Percentiles rank a stretch among this genome's conserved stretches.
Evolutionary conservation across 2,329 filamentous ascomycete species (phyloP).

Genomic region (Reticulascus tulasneorum): DNA sequence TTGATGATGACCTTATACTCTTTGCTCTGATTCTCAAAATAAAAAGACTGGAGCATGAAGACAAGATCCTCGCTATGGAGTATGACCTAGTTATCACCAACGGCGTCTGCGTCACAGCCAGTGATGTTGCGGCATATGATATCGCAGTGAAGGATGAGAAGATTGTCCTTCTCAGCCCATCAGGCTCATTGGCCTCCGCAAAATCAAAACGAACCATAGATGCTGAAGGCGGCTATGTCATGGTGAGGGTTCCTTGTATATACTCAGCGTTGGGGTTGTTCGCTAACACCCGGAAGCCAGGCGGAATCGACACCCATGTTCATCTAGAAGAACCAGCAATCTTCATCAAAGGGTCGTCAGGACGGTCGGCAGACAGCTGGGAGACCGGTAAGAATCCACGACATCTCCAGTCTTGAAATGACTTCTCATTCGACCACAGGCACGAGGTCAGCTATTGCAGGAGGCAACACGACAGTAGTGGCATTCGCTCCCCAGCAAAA

Average conservation of each 20-base stretch:
- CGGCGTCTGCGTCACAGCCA: slow-evolving; percentile 37
- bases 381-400: too few species aligned
- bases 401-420: too few species aligned
- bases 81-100: slow-evolving; percentile 39
- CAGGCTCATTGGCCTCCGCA: slow-evolving; percentile 25
- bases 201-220: slow-evolving; percentile 30
- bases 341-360: too few species aligned
- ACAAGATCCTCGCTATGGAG: slow-evolving; percentile 8
- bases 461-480: slow-evolving; percentile 55
- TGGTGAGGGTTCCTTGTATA: slow-evolving; percentile 17
- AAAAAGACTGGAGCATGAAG: too few species aligned
- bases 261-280: too few species aligned
- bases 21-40: too few species aligned
- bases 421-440: too few species aligned
- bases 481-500: slow-evolving; percentile 53
- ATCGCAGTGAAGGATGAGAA: slow-evolving; percentile 39
- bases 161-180: slow-evolving; percentile 34
- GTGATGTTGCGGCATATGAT: slow-evolving; percentile 36
- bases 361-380: too few species aligned
- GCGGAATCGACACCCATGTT: slow-evolving; percentile 36
- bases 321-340: too few species aligned
- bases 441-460: slow-evolving; percentile 51
- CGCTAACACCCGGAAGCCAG: too few species aligned
- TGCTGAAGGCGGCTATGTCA: slow-evolving; percentile 38
- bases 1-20: too few species aligned